phyloP scores from a whole-genome alignment of 2,329 filamentous ascomycete genomes.

The Phyllosticta citribraziliensis region DNA sequence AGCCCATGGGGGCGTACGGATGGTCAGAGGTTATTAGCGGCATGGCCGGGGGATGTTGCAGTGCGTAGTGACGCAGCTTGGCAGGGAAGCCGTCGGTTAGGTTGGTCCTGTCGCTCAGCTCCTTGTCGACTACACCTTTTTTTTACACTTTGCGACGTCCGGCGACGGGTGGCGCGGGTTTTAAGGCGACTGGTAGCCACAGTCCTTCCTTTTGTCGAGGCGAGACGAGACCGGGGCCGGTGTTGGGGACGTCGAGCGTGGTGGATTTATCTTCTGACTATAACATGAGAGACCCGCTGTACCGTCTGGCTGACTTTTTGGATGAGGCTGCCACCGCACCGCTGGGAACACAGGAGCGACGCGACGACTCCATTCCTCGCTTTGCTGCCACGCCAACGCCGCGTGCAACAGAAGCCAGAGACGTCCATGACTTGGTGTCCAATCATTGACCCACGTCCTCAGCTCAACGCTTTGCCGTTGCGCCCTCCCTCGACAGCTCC shows the following conservation, averaged over 20 bases:
- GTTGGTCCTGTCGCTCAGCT: too few species aligned
- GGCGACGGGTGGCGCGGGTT: background rate
- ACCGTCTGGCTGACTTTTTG: background rate
- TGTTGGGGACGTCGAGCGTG: background rate
- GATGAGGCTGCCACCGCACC: background rate
- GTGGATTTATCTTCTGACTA: background rate
- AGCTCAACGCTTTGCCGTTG: background rate
- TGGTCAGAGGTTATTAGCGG: conserved; percentile 12
- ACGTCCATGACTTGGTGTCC: background rate
- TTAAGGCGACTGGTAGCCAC: too few species aligned
- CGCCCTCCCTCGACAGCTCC: too few species aligned
- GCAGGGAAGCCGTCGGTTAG: background rate
- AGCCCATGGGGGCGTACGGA: conserved; percentile 11
- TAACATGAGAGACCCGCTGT: background rate
- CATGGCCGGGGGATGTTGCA: conserved; percentile 3
- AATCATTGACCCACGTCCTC: background rate
- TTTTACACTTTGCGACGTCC: background rate
- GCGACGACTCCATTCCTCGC: background rate
- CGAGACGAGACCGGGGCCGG: background rate
- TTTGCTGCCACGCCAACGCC: background rate
- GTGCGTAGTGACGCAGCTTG: conserved; percentile 2
- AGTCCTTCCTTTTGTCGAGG: background rate
- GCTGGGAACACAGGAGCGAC: background rate
- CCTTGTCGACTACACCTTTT: background rate
- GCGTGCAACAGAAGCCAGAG: background rate